phyloP scores from a whole-genome alignment of 2,329 filamentous ascomycete species.

The Cytospora chrysosperma region DNA sequence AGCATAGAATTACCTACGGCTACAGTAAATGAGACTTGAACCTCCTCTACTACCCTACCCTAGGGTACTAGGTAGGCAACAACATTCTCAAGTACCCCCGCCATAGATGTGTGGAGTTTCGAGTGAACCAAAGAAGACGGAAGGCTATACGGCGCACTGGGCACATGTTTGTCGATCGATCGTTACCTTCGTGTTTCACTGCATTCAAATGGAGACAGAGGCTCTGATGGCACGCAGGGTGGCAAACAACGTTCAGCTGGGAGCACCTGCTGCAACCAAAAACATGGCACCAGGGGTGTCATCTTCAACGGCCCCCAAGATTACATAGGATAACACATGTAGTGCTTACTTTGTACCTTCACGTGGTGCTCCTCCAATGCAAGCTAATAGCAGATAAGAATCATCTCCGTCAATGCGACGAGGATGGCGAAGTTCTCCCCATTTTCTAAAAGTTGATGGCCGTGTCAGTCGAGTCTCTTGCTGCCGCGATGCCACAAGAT shows the following conservation, averaged over 20 bases:
- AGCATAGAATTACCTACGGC: background rate
- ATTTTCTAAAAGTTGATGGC: background rate
- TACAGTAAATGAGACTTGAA: background rate
- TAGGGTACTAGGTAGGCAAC: too few relatives aligned
- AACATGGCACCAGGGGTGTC: background rate
- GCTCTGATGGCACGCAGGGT: constrained; percentile 5
- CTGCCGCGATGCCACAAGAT: constrained; percentile 12
- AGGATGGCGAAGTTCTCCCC: background rate
- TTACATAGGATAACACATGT: background rate
- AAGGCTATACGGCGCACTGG: background rate
- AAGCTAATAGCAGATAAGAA: background rate
- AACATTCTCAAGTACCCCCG: background rate
- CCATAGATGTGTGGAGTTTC: background rate
- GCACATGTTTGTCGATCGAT: background rate
- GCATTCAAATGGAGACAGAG: background rate
- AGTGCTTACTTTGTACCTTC: background rate
- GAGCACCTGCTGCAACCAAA: background rate
- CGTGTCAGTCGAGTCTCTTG: background rate
- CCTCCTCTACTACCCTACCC: background rate
- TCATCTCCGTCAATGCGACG: background rate
- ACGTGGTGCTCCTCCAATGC: background rate
- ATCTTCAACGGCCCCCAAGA: background rate
- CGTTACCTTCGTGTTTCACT: background rate
- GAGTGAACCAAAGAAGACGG: background rate
- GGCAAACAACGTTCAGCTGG: background rate